These are phyloP conservation scores for Scenedesmus sp. DNA, from an alignment of 163 green algal genomes.

Conservation along the genomic window DNA sequence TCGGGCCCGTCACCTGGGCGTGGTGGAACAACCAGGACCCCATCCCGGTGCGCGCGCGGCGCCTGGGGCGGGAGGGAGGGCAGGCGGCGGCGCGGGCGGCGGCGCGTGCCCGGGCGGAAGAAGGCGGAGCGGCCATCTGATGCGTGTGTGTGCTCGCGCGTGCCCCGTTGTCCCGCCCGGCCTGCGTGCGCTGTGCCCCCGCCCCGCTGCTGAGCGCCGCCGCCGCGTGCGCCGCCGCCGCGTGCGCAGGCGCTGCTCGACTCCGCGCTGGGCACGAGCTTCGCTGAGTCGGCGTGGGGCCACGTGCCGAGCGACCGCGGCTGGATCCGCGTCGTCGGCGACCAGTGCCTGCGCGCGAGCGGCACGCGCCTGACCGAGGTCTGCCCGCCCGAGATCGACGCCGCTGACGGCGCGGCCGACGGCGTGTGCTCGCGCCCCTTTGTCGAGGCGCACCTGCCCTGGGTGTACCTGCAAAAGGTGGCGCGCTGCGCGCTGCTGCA, in stretches of 20 bases:
- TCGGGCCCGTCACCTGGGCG: not conserved
- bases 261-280: not conserved
- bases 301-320: not conserved
- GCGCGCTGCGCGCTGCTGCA: slow-evolving; percentile 7
- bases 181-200: no score
- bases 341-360: slow-evolving; percentile 7
- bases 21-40: slow-evolving; percentile 36
- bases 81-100: no score
- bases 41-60: no score
- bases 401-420: slow-evolving; percentile 3
- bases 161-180: no score
- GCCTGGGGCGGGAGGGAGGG: no score
- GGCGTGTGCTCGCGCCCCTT: not conserved
- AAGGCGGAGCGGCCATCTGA: no score
- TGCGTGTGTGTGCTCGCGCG: no score
- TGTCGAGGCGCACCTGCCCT: slow-evolving; percentile 4
- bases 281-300: not conserved
- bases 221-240: no score
- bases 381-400: slow-evolving; percentile 17
- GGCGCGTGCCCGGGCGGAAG: no score
- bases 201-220: no score
- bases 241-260: no score
- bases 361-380: not conserved
- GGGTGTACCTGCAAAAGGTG: not conserved
- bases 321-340: slow-evolving; percentile 3